Evolutionary conservation across 208 protist species (phyloP), one percentile per base, ranked within the genome.

Genomic region (Leishmania martiniquensis): DNA sequence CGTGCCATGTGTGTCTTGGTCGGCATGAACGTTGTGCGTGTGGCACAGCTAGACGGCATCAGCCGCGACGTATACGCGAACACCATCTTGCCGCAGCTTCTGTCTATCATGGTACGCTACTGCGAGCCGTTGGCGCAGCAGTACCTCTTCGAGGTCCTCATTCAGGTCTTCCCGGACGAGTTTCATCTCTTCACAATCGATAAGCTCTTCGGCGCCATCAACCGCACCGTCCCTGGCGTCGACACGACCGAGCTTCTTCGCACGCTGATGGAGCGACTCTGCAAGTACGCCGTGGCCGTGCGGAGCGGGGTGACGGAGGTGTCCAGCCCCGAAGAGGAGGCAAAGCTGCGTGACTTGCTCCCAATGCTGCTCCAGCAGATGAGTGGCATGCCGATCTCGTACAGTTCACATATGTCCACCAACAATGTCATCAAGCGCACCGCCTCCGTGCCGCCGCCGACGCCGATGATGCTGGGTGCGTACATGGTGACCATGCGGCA

Each of bases 111-210:
- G 34, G 84, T 99, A 44, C 91, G 90, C 62, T 99, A 98, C 88
- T 95, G 97, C 60, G 99, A 99, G 81, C 87, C 93, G 17, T 92
- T 99, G 62, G 98, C 98, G 1, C 99, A 99, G 91, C 96, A 99
- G 89, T 99, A 99, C 88, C 87, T 99, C 37, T 98, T 99, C 88
- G 99, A 99, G 76, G 93, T 98, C 66, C 87, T 99, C 60, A 98
- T 99, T 60, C 98, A 99, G 86, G 98, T 99, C 7, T 99, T 99
- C 83, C 98, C 99, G 1, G 98, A 99, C 81, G 98, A 99, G 71
- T 99, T 98, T 77, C 99, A 99, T 84, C 93, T 99, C 4, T 83
- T 80, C 37, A 99, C 98, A 12, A 89, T 99, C 0, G 79, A 93
- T 67, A 69, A 88, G 42, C 87, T 99, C 47, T 85, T 99, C 9